Evolutionary conservation across 2,329 filamentous ascomycete genomes (phyloP).

Genomic region (Xylariaceae sp.): DNA sequence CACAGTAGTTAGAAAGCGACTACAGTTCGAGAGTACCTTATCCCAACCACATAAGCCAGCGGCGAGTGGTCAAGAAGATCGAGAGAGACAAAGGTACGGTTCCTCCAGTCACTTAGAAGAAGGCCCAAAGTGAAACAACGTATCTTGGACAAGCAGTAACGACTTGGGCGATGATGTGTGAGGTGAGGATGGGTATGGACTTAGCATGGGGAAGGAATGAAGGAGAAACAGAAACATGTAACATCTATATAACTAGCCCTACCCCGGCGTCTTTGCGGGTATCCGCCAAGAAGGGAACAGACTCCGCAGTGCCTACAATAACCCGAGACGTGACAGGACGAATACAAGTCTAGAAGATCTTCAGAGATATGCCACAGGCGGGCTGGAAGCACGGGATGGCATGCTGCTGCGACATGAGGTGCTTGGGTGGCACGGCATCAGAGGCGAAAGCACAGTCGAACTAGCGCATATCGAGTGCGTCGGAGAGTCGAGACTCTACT

Average conservation of each 20-base stretch:
- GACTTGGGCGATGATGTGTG: slow-evolving; percentile 1
- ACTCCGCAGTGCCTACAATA: slow-evolving; percentile 8
- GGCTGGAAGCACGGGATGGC: slow-evolving; percentile 4
- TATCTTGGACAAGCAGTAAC: not conserved
- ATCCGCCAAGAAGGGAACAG: slow-evolving; percentile 10
- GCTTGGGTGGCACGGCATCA: slow-evolving; percentile 5
- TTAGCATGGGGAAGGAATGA: slow-evolving; percentile 1
- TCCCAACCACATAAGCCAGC: not conserved
- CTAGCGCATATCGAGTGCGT: too few relatives aligned
- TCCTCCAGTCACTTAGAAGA: slow-evolving; percentile 6
- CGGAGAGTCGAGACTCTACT: too few relatives aligned
- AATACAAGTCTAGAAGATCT: slow-evolving; percentile 3
- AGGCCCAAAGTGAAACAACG: not conserved
- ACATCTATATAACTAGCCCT: slow-evolving; percentile 14
- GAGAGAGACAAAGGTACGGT: not conserved
- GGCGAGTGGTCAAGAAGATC: not conserved
- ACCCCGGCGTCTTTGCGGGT: slow-evolving; percentile 8
- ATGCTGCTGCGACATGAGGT: slow-evolving; percentile 1
- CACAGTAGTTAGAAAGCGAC: not conserved
- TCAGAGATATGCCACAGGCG: slow-evolving; percentile 3
- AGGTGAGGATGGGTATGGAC: slow-evolving; percentile 4
- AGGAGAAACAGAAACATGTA: slow-evolving; percentile 12
- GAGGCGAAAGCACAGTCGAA: too few relatives aligned
- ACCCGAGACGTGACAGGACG: slow-evolving; percentile 4
- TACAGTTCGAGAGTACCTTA: slow-evolving; percentile 5